A percentile compares a stretch with the other conserved stretches of the same genome.
Evolutionary conservation across 768 basidiomycete genomes (phyloP).

Genomic region (Boletus rubescentipes): DNA sequence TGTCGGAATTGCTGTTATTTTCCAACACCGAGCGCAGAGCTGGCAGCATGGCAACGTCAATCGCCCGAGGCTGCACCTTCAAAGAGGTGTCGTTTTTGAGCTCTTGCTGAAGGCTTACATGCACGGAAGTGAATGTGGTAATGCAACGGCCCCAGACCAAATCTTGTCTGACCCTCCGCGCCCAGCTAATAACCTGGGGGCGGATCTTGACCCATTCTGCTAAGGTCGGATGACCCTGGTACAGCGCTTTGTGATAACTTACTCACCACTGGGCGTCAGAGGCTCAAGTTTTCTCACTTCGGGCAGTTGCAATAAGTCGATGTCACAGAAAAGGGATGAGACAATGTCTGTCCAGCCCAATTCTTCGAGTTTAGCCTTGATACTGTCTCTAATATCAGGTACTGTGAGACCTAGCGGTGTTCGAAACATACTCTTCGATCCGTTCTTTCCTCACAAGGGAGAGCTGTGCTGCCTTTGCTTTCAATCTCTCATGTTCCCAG

Average conservation of each 20-base stretch:
- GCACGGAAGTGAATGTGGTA: no score
- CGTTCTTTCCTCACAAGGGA: constrained; percentile 1
- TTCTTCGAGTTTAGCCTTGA: neutral
- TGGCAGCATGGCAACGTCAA: constrained; percentile 8
- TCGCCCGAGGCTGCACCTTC: neutral
- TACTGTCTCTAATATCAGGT: constrained; percentile 3
- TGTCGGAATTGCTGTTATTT: neutral
- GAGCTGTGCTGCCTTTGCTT: neutral
- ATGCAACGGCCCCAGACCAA: neutral
- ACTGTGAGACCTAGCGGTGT: neutral
- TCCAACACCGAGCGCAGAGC: neutral
- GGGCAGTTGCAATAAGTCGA: neutral
- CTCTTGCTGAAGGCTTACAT: neutral
- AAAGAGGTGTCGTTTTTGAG: neutral
- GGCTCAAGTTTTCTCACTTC: constrained; percentile 6
- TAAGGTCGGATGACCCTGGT: neutral
- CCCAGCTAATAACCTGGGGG: neutral
- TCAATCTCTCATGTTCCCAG: neutral
- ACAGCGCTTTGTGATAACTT: neutral
- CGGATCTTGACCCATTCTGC: constrained; percentile 13
- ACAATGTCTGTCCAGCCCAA: neutral
- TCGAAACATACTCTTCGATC: neutral
- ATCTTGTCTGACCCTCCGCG: neutral
- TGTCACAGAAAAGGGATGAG: accelerated
- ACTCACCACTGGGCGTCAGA: constrained; percentile 11